Conservation (phyloP, 305 asterid species). For the Fraxinus sp. region DNA sequence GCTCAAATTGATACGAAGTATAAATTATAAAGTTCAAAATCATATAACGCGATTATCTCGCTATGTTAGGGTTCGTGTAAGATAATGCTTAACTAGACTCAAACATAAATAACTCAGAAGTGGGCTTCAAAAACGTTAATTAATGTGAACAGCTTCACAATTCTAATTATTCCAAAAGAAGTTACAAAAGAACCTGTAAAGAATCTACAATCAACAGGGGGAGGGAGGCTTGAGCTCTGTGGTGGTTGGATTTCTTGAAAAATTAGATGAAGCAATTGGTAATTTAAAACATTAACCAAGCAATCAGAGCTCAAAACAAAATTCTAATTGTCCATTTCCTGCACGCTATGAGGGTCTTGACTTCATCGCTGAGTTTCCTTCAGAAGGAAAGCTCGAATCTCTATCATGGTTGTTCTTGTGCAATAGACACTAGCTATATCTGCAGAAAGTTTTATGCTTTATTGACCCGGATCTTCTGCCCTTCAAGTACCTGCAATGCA, state of each 20-base stretch:
- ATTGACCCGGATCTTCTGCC: constrained; percentile 81
- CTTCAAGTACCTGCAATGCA: constrained; percentile 68
- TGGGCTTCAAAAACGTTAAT: not conserved
- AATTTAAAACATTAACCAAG: not conserved
- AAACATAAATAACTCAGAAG: constrained; percentile 12
- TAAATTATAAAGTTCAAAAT: too few relatives aligned
- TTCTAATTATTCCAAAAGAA: not conserved
- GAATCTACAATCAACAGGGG: constrained; percentile 1
- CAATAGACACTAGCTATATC: not conserved
- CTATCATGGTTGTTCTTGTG: not conserved
- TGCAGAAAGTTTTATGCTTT: constrained; percentile 44
- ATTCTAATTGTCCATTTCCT: not conserved
- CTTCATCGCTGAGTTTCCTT: not conserved
- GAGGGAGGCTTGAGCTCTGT: not conserved
- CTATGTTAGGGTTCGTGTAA: not conserved
- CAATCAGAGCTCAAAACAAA: not conserved
- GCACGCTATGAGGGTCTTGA: not conserved
- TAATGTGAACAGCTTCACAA: not conserved
- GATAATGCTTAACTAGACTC: not conserved
- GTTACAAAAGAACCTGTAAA: constrained; percentile 8
- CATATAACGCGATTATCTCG: not conserved
- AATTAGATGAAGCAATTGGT: not conserved
- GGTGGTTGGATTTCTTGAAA: not conserved
- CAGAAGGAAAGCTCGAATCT: not conserved
- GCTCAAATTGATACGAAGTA: too few relatives aligned